phyloP scores from a whole-genome alignment of 257 asterid genomes.

The Echites panduratus region DNA sequence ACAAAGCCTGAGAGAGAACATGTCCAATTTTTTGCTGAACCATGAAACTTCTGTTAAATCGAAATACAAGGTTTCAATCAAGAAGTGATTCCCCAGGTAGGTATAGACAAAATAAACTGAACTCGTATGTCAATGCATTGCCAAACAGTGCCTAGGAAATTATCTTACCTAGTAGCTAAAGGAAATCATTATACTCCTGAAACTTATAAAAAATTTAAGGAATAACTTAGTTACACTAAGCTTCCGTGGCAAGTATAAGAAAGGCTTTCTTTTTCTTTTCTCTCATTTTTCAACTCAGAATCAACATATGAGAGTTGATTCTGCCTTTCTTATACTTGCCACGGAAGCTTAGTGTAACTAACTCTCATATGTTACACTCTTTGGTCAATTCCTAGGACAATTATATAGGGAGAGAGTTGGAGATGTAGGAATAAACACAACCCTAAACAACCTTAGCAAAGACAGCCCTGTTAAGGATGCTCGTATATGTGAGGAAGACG shows the following conservation, averaged over 20 bases:
- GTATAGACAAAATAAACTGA: not conserved
- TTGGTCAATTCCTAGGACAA: too few relatives aligned
- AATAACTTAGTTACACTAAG: not conserved
- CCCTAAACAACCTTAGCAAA: not conserved
- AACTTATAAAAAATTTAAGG: not conserved
- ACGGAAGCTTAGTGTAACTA: too few relatives aligned
- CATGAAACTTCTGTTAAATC: not conserved
- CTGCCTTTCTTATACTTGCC: too few relatives aligned
- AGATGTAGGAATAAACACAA: too few relatives aligned
- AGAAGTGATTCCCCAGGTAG: not conserved
- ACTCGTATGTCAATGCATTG: not conserved
- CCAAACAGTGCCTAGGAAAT: not conserved
- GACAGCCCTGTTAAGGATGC: not conserved
- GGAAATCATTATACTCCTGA: not conserved
- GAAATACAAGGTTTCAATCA: not conserved
- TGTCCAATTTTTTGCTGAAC: not conserved
- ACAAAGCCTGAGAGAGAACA: not conserved
- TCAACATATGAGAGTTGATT: too few relatives aligned
- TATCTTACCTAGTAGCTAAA: not conserved
- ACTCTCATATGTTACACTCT: too few relatives aligned
- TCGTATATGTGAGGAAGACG: not conserved
- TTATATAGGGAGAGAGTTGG: too few relatives aligned
- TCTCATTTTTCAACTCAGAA: too few relatives aligned
- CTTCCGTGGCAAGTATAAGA: not conserved
- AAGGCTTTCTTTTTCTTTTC: too few relatives aligned